Conservation (phyloP, 1,139 yeast species). For the Candida tetrigidarum region DNA sequence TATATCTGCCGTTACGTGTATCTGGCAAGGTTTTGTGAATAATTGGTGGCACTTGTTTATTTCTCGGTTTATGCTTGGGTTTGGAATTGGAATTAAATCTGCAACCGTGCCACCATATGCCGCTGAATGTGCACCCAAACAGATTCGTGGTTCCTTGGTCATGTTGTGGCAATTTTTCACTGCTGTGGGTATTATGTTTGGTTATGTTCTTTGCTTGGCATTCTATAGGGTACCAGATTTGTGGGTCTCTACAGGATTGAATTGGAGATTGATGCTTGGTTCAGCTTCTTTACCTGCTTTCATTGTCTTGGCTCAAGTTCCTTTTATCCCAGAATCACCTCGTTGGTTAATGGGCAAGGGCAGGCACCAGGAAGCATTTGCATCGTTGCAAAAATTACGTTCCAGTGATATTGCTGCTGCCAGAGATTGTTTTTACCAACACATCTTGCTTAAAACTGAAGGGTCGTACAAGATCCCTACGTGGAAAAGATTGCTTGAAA, state of each 20-base stretch:
- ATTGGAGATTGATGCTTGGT: conserved; percentile 85
- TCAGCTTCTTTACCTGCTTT: conserved; percentile 78
- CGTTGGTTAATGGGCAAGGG: conserved; percentile 78
- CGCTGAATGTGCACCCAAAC: conserved; percentile 80
- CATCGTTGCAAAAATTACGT: conserved; percentile 54
- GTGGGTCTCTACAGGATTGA: conserved; percentile 52
- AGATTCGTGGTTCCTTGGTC: conserved; percentile 77
- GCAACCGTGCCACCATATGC: conserved; percentile 84
- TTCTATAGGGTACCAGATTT: conserved; percentile 40
- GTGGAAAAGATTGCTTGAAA: conserved; percentile 52
- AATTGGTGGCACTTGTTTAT: conserved; percentile 78
- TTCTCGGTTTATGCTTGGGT: conserved; percentile 72
- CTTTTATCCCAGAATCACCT: conserved; percentile 77
- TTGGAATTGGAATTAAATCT: conserved; percentile 81
- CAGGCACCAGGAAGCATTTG: conserved; percentile 59
- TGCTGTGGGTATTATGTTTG: conserved; percentile 85
- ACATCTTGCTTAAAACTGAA: conserved; percentile 67
- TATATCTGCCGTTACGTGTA: conserved; percentile 67
- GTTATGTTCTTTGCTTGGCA: conserved; percentile 72
- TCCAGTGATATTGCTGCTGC: conserved; percentile 65
- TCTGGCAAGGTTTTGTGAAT: conserved; percentile 78
- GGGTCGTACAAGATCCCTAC: conserved; percentile 59
- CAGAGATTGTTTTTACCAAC: conserved; percentile 75
- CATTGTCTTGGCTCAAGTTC: conserved; percentile 68
- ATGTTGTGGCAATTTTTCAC: conserved; percentile 93